phyloP scores from a whole-genome alignment of 768 basidiomycete genomes.

The Tricholoma furcatifolium region DNA sequence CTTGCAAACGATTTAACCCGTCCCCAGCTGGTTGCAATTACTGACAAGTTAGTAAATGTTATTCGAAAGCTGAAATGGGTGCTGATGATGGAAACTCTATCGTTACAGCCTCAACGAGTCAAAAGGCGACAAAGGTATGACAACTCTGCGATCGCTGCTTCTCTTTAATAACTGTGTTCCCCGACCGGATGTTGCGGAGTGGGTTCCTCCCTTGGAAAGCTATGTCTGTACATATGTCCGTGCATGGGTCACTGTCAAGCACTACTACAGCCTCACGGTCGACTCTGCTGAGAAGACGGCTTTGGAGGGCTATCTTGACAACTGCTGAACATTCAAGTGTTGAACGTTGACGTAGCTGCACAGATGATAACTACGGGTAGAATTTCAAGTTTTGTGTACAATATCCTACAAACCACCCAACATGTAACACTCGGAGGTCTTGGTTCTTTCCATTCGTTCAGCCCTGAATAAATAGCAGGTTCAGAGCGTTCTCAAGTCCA shows the following conservation, averaged over 20 bases:
- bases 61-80: background rate
- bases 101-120: conserved; percentile 39
- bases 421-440: too few relatives aligned
- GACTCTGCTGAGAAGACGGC: conserved; percentile 53
- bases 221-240: conserved; percentile 52
- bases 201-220: conserved; percentile 47
- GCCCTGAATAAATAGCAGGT: too few relatives aligned
- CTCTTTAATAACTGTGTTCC: background rate
- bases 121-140: conserved; percentile 46
- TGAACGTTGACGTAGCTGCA: too few relatives aligned
- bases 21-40: conserved; percentile 53
- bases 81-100: background rate
- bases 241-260: conserved; percentile 54
- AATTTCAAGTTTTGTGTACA: too few relatives aligned
- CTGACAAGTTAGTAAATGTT: conserved; percentile 29
- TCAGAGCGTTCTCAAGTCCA: too few relatives aligned
- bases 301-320: conserved; percentile 35
- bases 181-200: conserved; percentile 52
- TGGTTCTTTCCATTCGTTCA: too few relatives aligned
- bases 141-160: background rate
- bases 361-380: too few relatives aligned
- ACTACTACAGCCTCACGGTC: conserved; percentile 46
- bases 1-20: conserved; percentile 56
- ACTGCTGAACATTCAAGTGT: background rate
- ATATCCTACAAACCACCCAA: too few relatives aligned